Evolutionary conservation across 2,329 filamentous ascomycete species (phyloP).

Genomic region (Aureobasidium sp.): DNA sequence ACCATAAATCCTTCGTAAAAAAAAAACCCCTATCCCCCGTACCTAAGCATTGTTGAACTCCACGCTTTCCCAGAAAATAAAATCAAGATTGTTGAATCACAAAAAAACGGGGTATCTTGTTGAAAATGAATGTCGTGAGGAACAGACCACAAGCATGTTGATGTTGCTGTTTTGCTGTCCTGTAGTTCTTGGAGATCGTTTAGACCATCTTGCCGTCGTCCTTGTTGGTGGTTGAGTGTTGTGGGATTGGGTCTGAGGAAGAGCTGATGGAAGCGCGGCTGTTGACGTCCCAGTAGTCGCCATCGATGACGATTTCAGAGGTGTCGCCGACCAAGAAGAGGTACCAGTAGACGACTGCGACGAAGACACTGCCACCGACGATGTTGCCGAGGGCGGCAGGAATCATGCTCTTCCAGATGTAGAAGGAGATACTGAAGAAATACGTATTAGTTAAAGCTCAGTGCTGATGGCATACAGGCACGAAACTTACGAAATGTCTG

Average conservation of each 20-base stretch:
- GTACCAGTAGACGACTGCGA: constrained; percentile 43
- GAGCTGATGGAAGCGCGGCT: background rate
- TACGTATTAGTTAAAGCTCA: too few relatives aligned
- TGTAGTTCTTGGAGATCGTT: background rate
- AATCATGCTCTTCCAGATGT: constrained; percentile 51
- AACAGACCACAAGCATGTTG: background rate
- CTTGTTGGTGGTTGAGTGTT: background rate
- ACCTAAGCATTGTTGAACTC: background rate
- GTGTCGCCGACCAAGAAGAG: constrained; percentile 18
- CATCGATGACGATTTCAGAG: constrained; percentile 6
- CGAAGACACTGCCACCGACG: constrained; percentile 44
- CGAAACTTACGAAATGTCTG: constrained; percentile 33
- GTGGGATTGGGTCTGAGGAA: too few relatives aligned
- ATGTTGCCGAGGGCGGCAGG: constrained; percentile 46
- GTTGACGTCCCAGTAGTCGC: background rate
- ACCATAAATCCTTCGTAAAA: too few relatives aligned
- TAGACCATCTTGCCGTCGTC: constrained; percentile 1
- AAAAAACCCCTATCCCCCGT: too few relatives aligned
- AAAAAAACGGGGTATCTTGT: background rate
- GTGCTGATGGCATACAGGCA: too few relatives aligned
- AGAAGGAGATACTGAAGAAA: constrained; percentile 24
- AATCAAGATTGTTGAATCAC: background rate
- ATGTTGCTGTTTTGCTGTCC: background rate
- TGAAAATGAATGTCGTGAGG: background rate
- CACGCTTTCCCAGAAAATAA: background rate